These are phyloP conservation scores for Penicillium argentinense DNA, from an alignment of 495 filamentous ascomycete genomes.

Conservation along the genomic window DNA sequence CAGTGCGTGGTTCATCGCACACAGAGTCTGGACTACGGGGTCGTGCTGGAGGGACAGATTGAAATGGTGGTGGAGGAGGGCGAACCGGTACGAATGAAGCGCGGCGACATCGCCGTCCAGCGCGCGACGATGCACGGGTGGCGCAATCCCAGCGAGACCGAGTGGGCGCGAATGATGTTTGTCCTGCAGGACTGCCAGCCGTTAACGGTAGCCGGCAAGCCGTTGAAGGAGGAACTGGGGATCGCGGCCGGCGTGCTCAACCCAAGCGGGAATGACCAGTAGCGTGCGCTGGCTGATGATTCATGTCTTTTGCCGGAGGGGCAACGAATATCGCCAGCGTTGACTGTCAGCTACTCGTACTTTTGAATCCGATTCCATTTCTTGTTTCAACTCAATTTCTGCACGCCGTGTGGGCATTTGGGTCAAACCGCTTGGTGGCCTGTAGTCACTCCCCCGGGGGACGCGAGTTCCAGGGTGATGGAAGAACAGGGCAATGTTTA, in stretches of 20 bases:
- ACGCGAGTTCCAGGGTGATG: too few relatives aligned
- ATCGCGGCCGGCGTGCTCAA: conserved; percentile 19
- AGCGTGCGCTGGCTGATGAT: too few relatives aligned
- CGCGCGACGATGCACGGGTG: conserved; percentile 54
- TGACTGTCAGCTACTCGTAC: too few relatives aligned
- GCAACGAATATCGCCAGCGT: too few relatives aligned
- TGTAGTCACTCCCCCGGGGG: too few relatives aligned
- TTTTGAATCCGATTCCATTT: too few relatives aligned
- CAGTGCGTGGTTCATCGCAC: conserved; percentile 69
- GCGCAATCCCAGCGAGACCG: conserved; percentile 37
- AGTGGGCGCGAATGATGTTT: conserved; percentile 60
- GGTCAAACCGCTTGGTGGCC: too few relatives aligned
- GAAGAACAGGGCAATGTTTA: too few relatives aligned
- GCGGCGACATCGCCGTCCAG: conserved; percentile 70
- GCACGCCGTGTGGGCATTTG: too few relatives aligned
- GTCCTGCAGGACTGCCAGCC: conserved; percentile 52
- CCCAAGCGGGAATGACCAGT: conserved; percentile 49
- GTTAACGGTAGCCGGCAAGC: conserved; percentile 40
- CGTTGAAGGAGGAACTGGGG: conserved; percentile 51
- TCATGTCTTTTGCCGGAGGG: too few relatives aligned
- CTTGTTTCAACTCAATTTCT: too few relatives aligned
- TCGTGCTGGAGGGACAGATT: conserved; percentile 72
- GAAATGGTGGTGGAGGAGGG: conserved; percentile 73
- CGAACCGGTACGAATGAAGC: conserved; percentile 61
- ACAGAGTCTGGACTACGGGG: conserved; percentile 70